These are phyloP conservation scores for Sonneratia alba DNA, from an alignment of 345 rosid species.

Conservation along the genomic window DNA sequence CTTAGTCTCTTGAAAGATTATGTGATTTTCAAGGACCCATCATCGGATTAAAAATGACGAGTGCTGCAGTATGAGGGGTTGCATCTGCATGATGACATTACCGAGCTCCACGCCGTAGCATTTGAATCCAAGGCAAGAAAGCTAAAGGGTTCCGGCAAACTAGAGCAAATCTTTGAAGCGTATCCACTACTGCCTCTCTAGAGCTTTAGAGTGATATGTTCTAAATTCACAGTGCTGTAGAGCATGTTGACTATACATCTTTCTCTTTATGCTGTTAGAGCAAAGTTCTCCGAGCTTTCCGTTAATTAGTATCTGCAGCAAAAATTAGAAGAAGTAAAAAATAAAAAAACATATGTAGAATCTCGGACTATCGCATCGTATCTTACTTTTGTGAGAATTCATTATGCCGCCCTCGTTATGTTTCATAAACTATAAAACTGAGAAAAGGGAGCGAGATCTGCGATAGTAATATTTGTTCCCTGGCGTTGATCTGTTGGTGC, in stretches of 20 bases:
- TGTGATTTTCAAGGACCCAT: neutral
- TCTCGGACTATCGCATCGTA: neutral
- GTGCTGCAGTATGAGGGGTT: too few species aligned
- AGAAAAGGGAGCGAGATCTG: neutral
- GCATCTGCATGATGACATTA: too few species aligned
- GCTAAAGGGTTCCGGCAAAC: too few species aligned
- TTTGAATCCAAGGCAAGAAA: too few species aligned
- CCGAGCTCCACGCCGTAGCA: too few species aligned
- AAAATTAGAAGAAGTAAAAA: too few species aligned
- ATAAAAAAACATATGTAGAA: neutral
- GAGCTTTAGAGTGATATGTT: neutral
- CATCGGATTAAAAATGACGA: neutral
- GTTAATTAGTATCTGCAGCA: neutral
- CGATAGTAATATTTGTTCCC: conserved; percentile 4
- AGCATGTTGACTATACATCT: neutral
- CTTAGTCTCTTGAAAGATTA: neutral
- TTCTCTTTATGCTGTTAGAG: neutral
- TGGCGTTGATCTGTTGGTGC: neutral
- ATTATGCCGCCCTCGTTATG: neutral
- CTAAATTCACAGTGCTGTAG: neutral
- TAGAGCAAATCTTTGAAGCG: neutral
- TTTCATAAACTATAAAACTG: neutral
- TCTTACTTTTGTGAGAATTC: neutral
- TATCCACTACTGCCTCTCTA: neutral
- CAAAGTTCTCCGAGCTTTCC: neutral